These are phyloP conservation scores for Melanopsichium pennsylvanicum DNA, from an alignment of 1,284 basidiomycete genomes.

Conservation along the genomic window DNA sequence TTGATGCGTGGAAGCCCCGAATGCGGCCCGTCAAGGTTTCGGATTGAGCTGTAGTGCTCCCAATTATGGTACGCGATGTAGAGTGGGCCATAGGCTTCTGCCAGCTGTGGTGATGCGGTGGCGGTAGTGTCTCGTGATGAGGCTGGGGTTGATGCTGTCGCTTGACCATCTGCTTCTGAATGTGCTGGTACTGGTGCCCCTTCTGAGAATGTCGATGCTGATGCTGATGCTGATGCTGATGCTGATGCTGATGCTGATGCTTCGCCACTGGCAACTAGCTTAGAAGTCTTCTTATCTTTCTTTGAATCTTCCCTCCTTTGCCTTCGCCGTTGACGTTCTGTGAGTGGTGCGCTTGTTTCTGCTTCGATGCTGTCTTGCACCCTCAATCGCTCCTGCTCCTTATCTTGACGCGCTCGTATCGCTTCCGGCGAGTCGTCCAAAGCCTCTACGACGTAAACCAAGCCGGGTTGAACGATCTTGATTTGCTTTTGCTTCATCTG, in stretches of 20 bases:
- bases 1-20: conserved; percentile 76
- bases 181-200: background rate
- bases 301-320: conserved; percentile 37
- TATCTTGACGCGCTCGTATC: conserved; percentile 29
- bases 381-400: conserved; percentile 44
- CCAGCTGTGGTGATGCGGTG: background rate
- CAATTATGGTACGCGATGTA: conserved; percentile 78
- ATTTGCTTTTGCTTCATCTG: conserved; percentile 79
- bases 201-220: background rate
- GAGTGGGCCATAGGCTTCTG: conserved; percentile 58
- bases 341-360: conserved; percentile 29
- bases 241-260: conserved; percentile 8
- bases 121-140: conserved; percentile 4
- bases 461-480: conserved; percentile 87
- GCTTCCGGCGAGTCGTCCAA: conserved; percentile 64
- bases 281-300: conserved; percentile 19
- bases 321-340: conserved; percentile 40
- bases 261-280: background rate
- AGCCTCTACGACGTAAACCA: conserved; percentile 63
- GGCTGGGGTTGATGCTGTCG: background rate
- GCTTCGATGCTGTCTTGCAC: conserved; percentile 34
- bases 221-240: background rate
- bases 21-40: conserved; percentile 84
- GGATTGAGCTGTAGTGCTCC: conserved; percentile 92
- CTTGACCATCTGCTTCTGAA: background rate